Evolutionary conservation across 2,329 filamentous ascomycete genomes (phyloP).

Genomic region (Escovopsis sp.): DNA sequence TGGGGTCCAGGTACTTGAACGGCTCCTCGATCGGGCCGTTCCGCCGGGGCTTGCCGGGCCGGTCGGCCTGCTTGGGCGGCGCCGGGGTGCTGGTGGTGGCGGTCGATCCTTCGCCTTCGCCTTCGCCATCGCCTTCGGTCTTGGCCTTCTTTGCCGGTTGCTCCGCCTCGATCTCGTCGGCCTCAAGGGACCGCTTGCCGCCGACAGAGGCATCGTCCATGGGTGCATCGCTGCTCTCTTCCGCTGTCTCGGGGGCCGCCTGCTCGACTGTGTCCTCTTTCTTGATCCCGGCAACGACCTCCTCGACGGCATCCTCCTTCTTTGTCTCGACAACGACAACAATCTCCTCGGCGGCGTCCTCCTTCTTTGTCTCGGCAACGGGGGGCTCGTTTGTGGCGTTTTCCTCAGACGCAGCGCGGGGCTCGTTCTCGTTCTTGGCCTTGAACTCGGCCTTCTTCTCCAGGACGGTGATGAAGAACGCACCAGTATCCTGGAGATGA

Average conservation of each 20-base stretch:
- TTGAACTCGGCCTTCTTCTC: constrained; percentile 84
- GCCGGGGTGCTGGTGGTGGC: constrained; percentile 7
- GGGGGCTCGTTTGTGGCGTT: constrained; percentile 5
- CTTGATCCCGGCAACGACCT: neutral
- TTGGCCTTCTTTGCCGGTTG: constrained; percentile 35
- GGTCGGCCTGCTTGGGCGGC: constrained; percentile 12
- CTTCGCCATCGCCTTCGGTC: constrained; percentile 16
- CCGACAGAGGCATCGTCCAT: constrained; percentile 18
- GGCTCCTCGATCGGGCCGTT: constrained; percentile 64
- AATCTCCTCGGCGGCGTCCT: constrained; percentile 5
- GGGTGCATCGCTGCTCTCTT: constrained; percentile 17
- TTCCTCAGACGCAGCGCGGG: constrained; percentile 18
- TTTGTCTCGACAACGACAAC: constrained; percentile 8
- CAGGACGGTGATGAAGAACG: constrained; percentile 91
- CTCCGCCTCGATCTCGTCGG: constrained; percentile 21
- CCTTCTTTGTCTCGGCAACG: constrained; percentile 13
- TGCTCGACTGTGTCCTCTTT: constrained; percentile 9
- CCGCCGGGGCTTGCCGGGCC: constrained; percentile 20
- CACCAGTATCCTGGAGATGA: constrained; percentile 89
- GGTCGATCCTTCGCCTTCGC: too few relatives aligned
- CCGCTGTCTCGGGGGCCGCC: constrained; percentile 16
- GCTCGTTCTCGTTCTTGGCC: constrained; percentile 53
- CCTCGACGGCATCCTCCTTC: constrained; percentile 4
- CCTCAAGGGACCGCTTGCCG: constrained; percentile 22
- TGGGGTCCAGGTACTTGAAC: constrained; percentile 73